A percentile compares a stretch with the other conserved stretches of the same genome.
Evolutionary conservation across 1,284 basidiomycete species (phyloP).

Genomic region (Naganishia sp.): DNA sequence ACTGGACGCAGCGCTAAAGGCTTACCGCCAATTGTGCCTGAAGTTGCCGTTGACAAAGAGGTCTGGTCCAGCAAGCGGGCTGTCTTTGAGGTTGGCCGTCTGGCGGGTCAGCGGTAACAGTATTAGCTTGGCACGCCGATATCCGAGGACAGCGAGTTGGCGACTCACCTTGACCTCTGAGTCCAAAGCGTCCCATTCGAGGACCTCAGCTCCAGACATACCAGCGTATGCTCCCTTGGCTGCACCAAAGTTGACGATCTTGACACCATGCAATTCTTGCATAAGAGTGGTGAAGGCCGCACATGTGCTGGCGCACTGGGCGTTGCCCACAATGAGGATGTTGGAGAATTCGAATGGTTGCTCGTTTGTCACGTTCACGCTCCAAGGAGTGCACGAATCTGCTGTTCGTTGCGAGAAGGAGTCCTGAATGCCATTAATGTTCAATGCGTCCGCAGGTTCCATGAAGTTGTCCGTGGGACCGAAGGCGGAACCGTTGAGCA

Average conservation of each 20-base stretch:
- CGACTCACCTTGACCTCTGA: conserved; percentile 60
- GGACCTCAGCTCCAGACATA: conserved; percentile 68
- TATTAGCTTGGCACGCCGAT: neutral
- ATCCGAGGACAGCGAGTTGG: neutral
- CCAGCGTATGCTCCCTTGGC: conserved; percentile 51
- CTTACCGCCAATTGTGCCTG: conserved; percentile 57
- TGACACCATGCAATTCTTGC: conserved; percentile 62
- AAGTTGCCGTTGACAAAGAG: conserved; percentile 61
- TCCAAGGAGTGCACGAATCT: conserved; percentile 31
- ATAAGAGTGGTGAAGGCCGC: conserved; percentile 67
- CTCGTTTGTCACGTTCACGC: conserved; percentile 5
- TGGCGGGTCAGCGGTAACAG: neutral
- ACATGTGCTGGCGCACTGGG: conserved; percentile 66
- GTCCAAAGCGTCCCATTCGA: conserved; percentile 66
- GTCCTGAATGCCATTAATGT: conserved; percentile 27
- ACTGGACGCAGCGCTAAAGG: too few relatives aligned
- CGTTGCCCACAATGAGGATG: conserved; percentile 52
- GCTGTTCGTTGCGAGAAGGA: conserved; percentile 20
- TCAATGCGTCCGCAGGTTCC: conserved; percentile 4
- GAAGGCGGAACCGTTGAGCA: conserved; percentile 16
- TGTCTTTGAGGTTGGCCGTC: conserved; percentile 62
- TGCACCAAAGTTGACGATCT: conserved; percentile 64
- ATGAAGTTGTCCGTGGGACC: conserved; percentile 24
- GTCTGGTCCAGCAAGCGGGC: conserved; percentile 64
- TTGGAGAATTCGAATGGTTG: conserved; percentile 18